phyloP scores from a whole-genome alignment of 257 asterid species.

The Forsythia suspensa region DNA sequence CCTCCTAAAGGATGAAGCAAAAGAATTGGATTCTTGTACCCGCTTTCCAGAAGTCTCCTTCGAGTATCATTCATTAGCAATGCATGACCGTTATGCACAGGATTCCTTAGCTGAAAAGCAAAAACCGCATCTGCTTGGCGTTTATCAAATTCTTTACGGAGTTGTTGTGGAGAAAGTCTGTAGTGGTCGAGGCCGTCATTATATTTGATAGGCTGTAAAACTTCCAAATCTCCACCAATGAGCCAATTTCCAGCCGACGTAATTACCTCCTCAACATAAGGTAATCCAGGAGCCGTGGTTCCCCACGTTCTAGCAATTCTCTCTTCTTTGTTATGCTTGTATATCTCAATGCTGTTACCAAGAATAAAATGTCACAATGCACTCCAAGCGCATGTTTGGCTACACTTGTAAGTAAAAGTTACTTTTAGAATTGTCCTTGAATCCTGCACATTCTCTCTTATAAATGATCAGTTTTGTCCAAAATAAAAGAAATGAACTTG shows the following conservation, averaged over 20 bases:
- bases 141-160: constrained; percentile 65
- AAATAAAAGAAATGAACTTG: not conserved
- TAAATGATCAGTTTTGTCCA: not conserved
- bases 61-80: constrained; percentile 86
- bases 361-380: not conserved
- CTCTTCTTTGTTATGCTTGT: constrained; percentile 85
- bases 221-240: constrained; percentile 86
- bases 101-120: constrained; percentile 89
- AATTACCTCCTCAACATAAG: constrained; percentile 82
- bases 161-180: constrained; percentile 77
- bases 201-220: constrained; percentile 67
- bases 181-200: constrained; percentile 81
- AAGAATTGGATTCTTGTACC: constrained; percentile 78
- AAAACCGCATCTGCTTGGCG: constrained; percentile 85
- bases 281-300: constrained; percentile 74
- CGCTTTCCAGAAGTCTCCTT: constrained; percentile 68
- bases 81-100: constrained; percentile 89
- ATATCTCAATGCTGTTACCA: constrained; percentile 63
- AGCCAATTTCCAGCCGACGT: constrained; percentile 81
- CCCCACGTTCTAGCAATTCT: constrained; percentile 95
- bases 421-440: not conserved
- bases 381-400: not conserved
- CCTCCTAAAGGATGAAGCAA: constrained; percentile 93
- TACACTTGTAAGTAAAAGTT: not conserved
- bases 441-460: not conserved